phyloP scores from a whole-genome alignment of 2,329 filamentous ascomycete species.

The Orbilia oligospora region DNA sequence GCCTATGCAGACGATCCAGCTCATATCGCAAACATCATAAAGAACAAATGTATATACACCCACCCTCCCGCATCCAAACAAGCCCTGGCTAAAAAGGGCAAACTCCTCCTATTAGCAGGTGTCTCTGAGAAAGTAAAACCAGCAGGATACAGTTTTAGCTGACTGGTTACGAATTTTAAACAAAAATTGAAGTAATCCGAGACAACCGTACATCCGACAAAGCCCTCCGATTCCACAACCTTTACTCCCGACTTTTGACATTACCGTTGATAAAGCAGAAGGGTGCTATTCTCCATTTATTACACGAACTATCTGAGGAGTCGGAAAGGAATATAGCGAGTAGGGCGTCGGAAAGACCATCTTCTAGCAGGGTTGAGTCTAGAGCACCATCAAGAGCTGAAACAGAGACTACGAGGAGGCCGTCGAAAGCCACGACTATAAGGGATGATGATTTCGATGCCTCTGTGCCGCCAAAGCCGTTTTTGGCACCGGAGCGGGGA shows the following conservation, averaged over 20 bases:
- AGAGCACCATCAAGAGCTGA: slow-evolving; percentile 41
- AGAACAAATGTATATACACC: slow-evolving; percentile 74
- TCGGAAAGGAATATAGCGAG: slow-evolving; percentile 29
- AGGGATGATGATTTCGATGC: slow-evolving; percentile 41
- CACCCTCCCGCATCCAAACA: background rate
- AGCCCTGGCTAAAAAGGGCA: slow-evolving; percentile 34
- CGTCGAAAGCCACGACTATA: slow-evolving; percentile 30
- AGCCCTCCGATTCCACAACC: slow-evolving; percentile 86
- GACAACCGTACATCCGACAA: slow-evolving; percentile 80
- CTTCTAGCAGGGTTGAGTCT: slow-evolving; percentile 20
- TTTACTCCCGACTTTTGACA: slow-evolving; percentile 90
- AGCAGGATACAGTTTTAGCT: slow-evolving; percentile 39
- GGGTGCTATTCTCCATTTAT: slow-evolving; percentile 94
- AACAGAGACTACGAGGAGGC: slow-evolving; percentile 30
- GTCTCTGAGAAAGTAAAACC: background rate
- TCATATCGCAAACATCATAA: slow-evolving; percentile 93
- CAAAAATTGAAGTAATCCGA: slow-evolving; percentile 74
- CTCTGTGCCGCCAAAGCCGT: slow-evolving; percentile 45
- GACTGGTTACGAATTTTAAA: slow-evolving; percentile 31
- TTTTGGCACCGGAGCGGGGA: slow-evolving; percentile 49
- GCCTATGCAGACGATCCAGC: slow-evolving; percentile 81
- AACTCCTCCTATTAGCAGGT: slow-evolving; percentile 51
- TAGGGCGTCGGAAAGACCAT: slow-evolving; percentile 61
- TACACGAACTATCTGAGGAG: slow-evolving; percentile 84
- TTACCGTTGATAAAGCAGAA: slow-evolving; percentile 94